Base-by-base conservation (phyloP, 371 early-diverging fungal species). In the Mortierella sp. region DNA sequence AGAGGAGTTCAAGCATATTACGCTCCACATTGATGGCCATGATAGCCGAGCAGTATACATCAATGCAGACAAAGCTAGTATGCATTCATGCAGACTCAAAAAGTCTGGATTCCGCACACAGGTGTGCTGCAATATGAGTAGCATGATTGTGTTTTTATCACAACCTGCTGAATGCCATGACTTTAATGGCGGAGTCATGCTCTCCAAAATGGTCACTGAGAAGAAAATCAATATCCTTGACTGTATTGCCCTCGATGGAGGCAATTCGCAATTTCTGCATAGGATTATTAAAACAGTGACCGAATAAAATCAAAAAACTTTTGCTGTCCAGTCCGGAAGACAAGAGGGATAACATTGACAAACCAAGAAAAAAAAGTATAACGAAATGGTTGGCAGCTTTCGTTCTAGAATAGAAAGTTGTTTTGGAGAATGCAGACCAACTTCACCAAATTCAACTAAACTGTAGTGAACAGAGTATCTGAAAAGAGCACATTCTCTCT, bases 221-320 rank as follows among this genome's bases (percentile, higher is more conserved):
- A 48, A 3, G 48, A 48, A 48, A 48, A 48, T 48, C 48, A 11
- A 48, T 48, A 48, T 1, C n/a, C 48, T 48, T 48, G 3, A 48
- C n/a, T 48, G n/a, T 48, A 16, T 48, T 48, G 48, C 48, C 48
- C n/a, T 67, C 5, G 68, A 67, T 50, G 68, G 68, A 6, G 68
- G 68, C 47, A 60, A 67, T 47, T 58, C 67, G 48, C 48, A 48
- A 48, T 48, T 48, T 48, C 48, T 48, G 48, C 48, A 11, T 1
- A 3, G 48, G 48, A 48, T 48, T 48, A n/a, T 48, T 48, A 48
- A n/a, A 48, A 48, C n/a, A 48, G 48, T 48, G 48, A 48, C 48
- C 48, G 3, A 48, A 16, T 48, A 48, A 48, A 48, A 48, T 16
- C 11, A 48, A 11, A 1, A 48, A 48, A 48, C 3, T 48, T 48